Percentiles rank a stretch among this genome's conserved stretches.
Conservation (phyloP, 2,329 filamentous ascomycete species). For the Pseudocercospora macadamiae region DNA sequence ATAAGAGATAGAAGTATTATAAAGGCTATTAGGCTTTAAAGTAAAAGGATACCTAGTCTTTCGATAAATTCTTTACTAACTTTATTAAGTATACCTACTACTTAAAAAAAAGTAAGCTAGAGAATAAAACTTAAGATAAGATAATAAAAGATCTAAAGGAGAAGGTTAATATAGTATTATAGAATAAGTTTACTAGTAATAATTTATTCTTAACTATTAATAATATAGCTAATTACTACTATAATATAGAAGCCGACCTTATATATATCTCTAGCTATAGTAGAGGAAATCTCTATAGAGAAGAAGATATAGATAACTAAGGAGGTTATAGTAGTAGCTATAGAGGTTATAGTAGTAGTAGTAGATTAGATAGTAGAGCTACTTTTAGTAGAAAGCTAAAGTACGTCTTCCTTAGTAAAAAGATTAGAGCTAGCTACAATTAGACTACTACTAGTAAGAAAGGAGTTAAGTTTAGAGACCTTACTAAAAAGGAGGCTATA, state of each 20-base stretch:
- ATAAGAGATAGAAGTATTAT: not conserved
- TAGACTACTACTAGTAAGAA: not conserved
- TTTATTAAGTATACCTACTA: no score
- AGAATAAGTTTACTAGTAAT: not conserved
- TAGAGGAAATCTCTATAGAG: not conserved
- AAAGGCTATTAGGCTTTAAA: not conserved
- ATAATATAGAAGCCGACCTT: not conserved
- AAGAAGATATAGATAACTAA: not conserved
- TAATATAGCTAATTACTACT: not conserved
- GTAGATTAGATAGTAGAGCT: not conserved
- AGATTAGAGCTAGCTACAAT: not conserved
- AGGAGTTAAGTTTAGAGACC: not conserved
- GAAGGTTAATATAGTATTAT: not conserved
- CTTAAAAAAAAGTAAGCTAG: not conserved
- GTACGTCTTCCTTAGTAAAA: not conserved
- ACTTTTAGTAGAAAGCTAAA: not conserved
- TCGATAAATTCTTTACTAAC: not conserved
- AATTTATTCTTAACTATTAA: not conserved
- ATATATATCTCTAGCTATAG: not conserved
- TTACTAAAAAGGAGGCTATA: not conserved
- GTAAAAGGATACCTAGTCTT: not conserved
- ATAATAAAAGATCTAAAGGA: not conserved
- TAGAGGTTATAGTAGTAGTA: no score
- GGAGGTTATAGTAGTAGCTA: not conserved
- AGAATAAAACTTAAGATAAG: not conserved